Evolutionary conservation across 495 filamentous ascomycete species (phyloP).

Genomic region (Penicillium lagena): DNA sequence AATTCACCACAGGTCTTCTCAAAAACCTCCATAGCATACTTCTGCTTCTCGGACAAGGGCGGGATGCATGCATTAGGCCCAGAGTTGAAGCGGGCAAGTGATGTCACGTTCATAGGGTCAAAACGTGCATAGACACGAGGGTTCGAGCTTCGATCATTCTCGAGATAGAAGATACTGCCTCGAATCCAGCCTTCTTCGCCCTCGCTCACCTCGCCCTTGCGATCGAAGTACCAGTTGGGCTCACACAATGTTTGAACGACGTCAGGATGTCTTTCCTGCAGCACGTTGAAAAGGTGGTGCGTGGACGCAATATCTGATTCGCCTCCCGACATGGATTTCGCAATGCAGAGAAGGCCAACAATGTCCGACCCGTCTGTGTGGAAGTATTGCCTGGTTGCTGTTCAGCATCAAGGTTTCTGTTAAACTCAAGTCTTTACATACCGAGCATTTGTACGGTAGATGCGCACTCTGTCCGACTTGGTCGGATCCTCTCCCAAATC

Average conservation of each 20-base stretch:
- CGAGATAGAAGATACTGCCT: constrained; percentile 66
- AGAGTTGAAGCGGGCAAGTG: constrained; percentile 51
- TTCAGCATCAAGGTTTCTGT: not conserved
- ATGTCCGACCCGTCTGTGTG: constrained; percentile 74
- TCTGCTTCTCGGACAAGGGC: constrained; percentile 52
- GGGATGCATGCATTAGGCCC: constrained; percentile 49
- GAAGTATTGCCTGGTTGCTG: constrained; percentile 56
- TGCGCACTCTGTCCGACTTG: constrained; percentile 71
- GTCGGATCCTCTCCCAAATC: constrained; percentile 73
- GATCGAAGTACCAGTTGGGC: constrained; percentile 84
- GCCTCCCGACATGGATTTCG: constrained; percentile 66
- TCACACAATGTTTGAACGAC: constrained; percentile 60
- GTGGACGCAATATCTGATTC: constrained; percentile 73
- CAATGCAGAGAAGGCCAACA: constrained; percentile 74
- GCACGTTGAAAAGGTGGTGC: constrained; percentile 70
- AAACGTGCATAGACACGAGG: constrained; percentile 41
- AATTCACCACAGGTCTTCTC: constrained; percentile 58
- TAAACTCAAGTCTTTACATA: constrained; percentile 21
- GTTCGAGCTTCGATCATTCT: constrained; percentile 30
- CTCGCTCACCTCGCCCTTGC: constrained; percentile 68
- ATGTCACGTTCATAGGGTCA: constrained; percentile 66
- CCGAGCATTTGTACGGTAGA: constrained; percentile 78
- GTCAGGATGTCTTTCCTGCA: constrained; percentile 67
- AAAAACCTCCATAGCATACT: constrained; percentile 51
- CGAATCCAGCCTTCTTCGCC: constrained; percentile 68